Percentiles rank a stretch among this genome's conserved stretches.
Evolutionary conservation across 805 yeast genomes (phyloP).

Genomic region (Novakomyces olei): DNA sequence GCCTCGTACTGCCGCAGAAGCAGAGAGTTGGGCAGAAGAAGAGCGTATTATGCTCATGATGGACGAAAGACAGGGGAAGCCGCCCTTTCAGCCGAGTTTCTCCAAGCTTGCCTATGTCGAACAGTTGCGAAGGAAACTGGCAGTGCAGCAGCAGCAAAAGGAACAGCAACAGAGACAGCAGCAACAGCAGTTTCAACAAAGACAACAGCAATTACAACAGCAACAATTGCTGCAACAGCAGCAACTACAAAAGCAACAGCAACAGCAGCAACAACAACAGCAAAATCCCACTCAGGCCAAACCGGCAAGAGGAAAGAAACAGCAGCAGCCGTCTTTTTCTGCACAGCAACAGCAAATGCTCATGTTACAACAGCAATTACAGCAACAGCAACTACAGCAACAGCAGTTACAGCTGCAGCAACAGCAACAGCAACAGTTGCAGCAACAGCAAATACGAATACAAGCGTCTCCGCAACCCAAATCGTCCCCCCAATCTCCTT

Average conservation of each 20-base stretch:
- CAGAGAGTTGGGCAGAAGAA: constrained; percentile 2
- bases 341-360: constrained; percentile 1
- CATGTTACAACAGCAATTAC: too few relatives aligned
- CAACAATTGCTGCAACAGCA: not conserved
- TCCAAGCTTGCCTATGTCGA: constrained; percentile 1
- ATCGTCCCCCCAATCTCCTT: too few relatives aligned
- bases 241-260: constrained; percentile 1
- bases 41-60: constrained; percentile 1
- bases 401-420: not conserved
- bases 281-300: not conserved
- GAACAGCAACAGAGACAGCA: not conserved
- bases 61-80: not conserved
- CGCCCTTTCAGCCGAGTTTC: constrained; percentile 2
- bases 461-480: not conserved
- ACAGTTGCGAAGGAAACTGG: constrained; percentile 1
- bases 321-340: not conserved
- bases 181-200: not conserved
- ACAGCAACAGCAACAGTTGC: not conserved
- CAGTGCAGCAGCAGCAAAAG: not conserved
- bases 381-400: not conserved
- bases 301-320: not conserved
- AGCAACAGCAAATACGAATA: not conserved
- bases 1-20: constrained; percentile 1
- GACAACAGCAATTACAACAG: not conserved
- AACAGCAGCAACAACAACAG: not conserved